phyloP scores from a whole-genome alignment of 2,329 filamentous ascomycete genomes.

The Teratosphaeria pseudoeucalypti region DNA sequence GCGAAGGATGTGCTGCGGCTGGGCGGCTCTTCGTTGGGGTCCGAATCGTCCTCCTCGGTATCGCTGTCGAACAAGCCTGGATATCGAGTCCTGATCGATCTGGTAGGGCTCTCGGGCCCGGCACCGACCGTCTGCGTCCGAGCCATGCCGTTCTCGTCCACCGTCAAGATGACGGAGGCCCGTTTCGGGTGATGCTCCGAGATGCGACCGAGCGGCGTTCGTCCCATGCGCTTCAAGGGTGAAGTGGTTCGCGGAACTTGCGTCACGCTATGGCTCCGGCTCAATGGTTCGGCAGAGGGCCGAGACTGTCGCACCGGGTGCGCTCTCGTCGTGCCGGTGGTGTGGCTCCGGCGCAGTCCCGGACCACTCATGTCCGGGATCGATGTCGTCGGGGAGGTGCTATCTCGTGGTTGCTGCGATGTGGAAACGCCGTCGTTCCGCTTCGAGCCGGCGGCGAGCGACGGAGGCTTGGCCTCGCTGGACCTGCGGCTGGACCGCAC shows the following conservation, averaged over 20 bases:
- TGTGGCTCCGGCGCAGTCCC: constrained; percentile 36
- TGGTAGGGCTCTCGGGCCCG: constrained; percentile 25
- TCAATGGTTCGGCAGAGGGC: constrained; percentile 18
- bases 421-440: constrained; percentile 20
- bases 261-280: constrained; percentile 18
- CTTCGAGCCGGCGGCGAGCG: constrained; percentile 5
- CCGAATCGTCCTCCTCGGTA: constrained; percentile 23
- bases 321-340: constrained; percentile 26
- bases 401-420: constrained; percentile 30
- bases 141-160: constrained; percentile 39
- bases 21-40: constrained; percentile 12
- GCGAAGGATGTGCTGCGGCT: constrained; percentile 23
- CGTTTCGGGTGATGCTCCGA: constrained; percentile 32
- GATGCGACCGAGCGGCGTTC: constrained; percentile 33
- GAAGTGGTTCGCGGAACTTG: constrained; percentile 35
- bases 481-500: constrained; percentile 18
- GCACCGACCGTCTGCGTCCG: constrained; percentile 34
- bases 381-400: constrained; percentile 29
- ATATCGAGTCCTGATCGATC: constrained; percentile 30
- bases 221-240: constrained; percentile 36
- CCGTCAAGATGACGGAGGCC: constrained; percentile 33
- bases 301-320: constrained; percentile 15
- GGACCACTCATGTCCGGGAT: constrained; percentile 20
- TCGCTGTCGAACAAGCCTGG: constrained; percentile 35
- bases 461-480: constrained; percentile 6